Evolutionary conservation across 2,329 filamentous ascomycete genomes (phyloP).

Genomic region (Didymella lethalis): DNA sequence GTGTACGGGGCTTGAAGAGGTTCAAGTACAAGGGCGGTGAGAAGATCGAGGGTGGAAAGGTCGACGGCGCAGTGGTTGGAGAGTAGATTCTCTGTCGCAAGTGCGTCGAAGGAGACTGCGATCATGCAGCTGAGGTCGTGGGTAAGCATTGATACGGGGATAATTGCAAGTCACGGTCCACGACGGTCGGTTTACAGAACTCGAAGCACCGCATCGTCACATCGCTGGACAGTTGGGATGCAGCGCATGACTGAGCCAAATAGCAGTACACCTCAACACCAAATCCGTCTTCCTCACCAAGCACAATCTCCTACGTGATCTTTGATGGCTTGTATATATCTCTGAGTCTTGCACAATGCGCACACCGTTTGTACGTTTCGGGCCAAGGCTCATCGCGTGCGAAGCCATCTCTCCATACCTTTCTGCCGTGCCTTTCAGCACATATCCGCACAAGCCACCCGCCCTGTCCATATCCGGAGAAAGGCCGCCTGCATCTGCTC

Average conservation of each 20-base stretch:
- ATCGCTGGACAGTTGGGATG: too few relatives aligned
- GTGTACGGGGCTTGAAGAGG: constrained; percentile 64
- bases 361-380: too few relatives aligned
- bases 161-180: background rate
- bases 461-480: background rate
- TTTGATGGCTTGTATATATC: too few relatives aligned
- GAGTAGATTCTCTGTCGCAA: constrained; percentile 21
- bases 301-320: too few relatives aligned
- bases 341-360: too few relatives aligned
- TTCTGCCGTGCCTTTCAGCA: background rate
- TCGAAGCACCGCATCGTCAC: background rate
- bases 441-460: background rate
- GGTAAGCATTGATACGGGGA: background rate
- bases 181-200: background rate
- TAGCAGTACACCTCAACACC: too few relatives aligned
- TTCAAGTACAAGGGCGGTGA: constrained; percentile 48
- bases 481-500: too few relatives aligned
- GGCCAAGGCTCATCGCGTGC: too few relatives aligned
- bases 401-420: too few relatives aligned
- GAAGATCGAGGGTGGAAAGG: constrained; percentile 41
- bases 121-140: background rate
- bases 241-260: too few relatives aligned
- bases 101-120: background rate
- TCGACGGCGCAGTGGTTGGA: constrained; percentile 37
- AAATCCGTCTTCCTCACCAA: too few relatives aligned